These are phyloP conservation scores for Candida methanosorbosa DNA, from an alignment of 805 yeast species.

Conservation along the genomic window DNA sequence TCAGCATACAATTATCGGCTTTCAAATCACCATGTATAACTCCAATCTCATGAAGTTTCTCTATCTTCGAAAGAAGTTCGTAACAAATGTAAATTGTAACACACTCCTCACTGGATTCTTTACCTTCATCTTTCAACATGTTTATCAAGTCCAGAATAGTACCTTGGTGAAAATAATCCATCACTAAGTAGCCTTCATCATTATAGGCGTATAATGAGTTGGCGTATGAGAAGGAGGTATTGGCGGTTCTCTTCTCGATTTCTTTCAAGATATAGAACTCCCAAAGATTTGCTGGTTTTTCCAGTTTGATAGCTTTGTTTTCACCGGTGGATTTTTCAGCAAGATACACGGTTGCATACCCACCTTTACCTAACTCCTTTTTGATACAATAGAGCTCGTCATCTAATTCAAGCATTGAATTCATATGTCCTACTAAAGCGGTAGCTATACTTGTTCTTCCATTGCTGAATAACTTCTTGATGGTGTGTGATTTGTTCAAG, in stretches of 20 bases:
- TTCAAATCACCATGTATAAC: conserved; percentile 81
- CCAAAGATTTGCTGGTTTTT: conserved; percentile 66
- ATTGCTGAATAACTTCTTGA: conserved; percentile 13
- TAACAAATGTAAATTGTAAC: conserved; percentile 54
- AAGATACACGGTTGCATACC: conserved; percentile 67
- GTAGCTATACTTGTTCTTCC: conserved; percentile 3
- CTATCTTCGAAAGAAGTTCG: conserved; percentile 53
- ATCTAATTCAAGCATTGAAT: conserved; percentile 35
- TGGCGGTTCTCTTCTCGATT: conserved; percentile 32
- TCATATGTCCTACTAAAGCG: conserved; percentile 19
- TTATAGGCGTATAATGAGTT: conserved; percentile 43
- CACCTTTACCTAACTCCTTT: conserved; percentile 69
- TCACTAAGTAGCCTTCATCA: conserved; percentile 62
- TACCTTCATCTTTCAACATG: conserved; percentile 24
- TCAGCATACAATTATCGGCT: conserved; percentile 79
- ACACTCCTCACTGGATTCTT: conserved; percentile 43
- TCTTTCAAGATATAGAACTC: conserved; percentile 68
- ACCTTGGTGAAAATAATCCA: conserved; percentile 63
- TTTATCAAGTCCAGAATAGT: conserved; percentile 66
- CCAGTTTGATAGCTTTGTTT: conserved; percentile 63
- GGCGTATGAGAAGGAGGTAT: conserved; percentile 28
- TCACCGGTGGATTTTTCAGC: conserved; percentile 53
- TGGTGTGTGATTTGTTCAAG: conserved; percentile 6
- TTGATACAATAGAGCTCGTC: conserved; percentile 39
- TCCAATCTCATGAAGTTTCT: conserved; percentile 51